Evolutionary conservation across 805 yeast species (phyloP), one percentile per base, ranked within the genome.

Genomic region (Saccharomycopsis babjevae): DNA sequence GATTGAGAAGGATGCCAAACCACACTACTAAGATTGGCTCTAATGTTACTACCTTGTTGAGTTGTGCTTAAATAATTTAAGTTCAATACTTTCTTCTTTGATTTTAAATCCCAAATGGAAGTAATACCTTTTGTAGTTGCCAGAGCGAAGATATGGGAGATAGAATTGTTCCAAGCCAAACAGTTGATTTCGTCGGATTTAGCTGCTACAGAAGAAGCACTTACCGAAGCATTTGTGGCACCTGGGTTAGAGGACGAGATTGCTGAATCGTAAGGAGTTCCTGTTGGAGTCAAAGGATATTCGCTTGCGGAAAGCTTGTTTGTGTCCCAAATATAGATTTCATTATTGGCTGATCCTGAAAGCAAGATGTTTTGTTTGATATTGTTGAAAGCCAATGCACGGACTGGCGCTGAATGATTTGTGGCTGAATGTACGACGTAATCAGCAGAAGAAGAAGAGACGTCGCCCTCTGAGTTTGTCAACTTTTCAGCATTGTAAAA

Each of bases 1-100:
- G 93, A 83, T 74, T 85, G 86, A 54, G 80, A 75, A 61, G 99
- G 99, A 72, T 94, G 97, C 99, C 99, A 94, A 62, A 86, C 90
- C 15, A 94, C 96, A 63, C 82, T 80, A 40, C 96, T 83, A 57
- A 93, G 79, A 60, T 85, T 86, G 28, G 91, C 86, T 68, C 86
- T 81, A 54, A 78, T 79, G 54, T 68, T 65, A 46, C 52, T 46
- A 42, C 62, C 57, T 34, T 77, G 71, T 16, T 76, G 74, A 3
- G 77, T 71, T 13, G 82, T 75, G 7, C 86, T 83, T 25, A 84
- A 76, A 72, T 89, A 89, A 61, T 84, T 81, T 70, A 94, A 79
- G 72, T 90, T 97, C 64, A 94, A 76, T 28, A 93, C 96, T 74
- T 93, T 97, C 69, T 89, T 83, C 70, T 85, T 86, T 50, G 91